Percentiles rank a stretch among this genome's conserved stretches.
Conservation (phyloP, 1,284 basidiomycete genomes). For the Malassezia restricta region DNA sequence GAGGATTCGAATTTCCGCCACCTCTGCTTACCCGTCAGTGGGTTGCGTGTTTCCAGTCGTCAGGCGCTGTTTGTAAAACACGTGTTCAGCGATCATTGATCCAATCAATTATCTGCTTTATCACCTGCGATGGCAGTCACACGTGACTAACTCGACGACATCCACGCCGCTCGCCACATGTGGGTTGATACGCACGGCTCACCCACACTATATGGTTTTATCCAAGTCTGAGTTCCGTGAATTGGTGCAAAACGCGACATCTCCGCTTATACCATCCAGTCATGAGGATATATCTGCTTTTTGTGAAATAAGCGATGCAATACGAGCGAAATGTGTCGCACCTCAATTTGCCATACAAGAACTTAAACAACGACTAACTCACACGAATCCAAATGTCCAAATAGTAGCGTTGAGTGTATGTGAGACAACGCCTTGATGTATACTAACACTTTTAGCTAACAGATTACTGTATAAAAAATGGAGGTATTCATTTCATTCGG, state of each 20-base stretch:
- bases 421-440: background rate
- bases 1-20: conserved; percentile 1
- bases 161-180: background rate
- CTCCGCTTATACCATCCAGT: conserved; percentile 62
- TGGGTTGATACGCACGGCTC: background rate
- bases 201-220: conserved; percentile 3
- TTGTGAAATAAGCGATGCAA: conserved; percentile 87
- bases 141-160: too few relatives aligned
- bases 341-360: conserved; percentile 79
- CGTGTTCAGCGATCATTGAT: background rate
- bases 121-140: too few relatives aligned
- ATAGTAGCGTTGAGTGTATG: conserved; percentile 66
- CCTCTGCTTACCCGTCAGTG: conserved; percentile 1
- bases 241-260: conserved; percentile 66
- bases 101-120: background rate
- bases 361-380: conserved; percentile 71
- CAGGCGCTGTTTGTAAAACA: background rate
- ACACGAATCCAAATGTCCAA: conserved; percentile 94
- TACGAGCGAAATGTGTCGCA: conserved; percentile 75
- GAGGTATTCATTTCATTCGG: conserved; percentile 74
- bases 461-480: conserved; percentile 94
- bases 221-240: conserved; percentile 3
- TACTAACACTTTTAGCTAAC: conserved; percentile 50
- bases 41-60: background rate
- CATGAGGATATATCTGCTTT: conserved; percentile 80